Conservation (phyloP, 2,329 filamentous ascomycete genomes). For the Diaporthe destruens region DNA sequence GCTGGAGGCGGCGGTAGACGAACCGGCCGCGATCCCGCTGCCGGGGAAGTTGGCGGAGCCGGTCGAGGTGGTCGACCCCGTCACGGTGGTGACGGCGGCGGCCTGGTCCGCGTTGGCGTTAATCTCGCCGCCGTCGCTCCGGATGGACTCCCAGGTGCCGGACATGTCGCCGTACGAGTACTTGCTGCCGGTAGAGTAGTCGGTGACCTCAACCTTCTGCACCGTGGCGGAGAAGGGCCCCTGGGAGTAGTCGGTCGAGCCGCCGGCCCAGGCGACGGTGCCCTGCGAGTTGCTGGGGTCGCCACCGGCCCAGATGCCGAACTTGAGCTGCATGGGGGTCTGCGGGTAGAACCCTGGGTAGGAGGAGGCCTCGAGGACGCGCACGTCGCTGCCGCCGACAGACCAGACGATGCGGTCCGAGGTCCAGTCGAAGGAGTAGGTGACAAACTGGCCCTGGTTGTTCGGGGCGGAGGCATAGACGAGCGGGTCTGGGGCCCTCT, state of each 20-base stretch:
- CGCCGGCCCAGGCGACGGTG: conserved; percentile 91
- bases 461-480: conserved; percentile 78
- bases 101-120: conserved; percentile 74
- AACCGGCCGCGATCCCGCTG: conserved; percentile 73
- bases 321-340: conserved; percentile 93
- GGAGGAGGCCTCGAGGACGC: conserved; percentile 77
- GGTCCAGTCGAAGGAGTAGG: conserved; percentile 94
- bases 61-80: conserved; percentile 73
- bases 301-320: conserved; percentile 93
- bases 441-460: conserved; percentile 83
- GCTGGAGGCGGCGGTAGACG: conserved; percentile 62
- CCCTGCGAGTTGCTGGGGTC: conserved; percentile 83
- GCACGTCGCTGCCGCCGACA: conserved; percentile 81
- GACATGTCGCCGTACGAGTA: conserved; percentile 86
- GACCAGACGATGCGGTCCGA: conserved; percentile 87
- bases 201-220: conserved; percentile 79
- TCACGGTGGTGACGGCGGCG: conserved; percentile 66
- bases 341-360: conserved; percentile 90
- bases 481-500: conserved; percentile 89
- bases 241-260: conserved; percentile 83
- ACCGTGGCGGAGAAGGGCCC: conserved; percentile 92
- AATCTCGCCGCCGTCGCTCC: conserved; percentile 81
- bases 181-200: conserved; percentile 91
- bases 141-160: conserved; percentile 86
- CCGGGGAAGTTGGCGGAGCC: conserved; percentile 77